Conservation (phyloP, 306 rosid genomes). For the Cucumis sativus region Cucumber_9930_V3 NC_026659.2:17694001-17694500, state of each 20-base stretch:
- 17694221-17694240: slow-evolving; percentile 45
- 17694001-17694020: slow-evolving; percentile 46
- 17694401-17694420: slow-evolving; percentile 41
- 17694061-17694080: slow-evolving; percentile 24
- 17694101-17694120: slow-evolving; percentile 61
- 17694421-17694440: slow-evolving; percentile 21
- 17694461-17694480: slow-evolving; percentile 30
- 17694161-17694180: slow-evolving; percentile 50
- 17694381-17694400: not conserved
- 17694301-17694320: slow-evolving; percentile 52
- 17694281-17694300: slow-evolving; percentile 37
- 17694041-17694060: slow-evolving; percentile 76
- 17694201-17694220: slow-evolving; percentile 72
- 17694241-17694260: slow-evolving; percentile 70
- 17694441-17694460: slow-evolving; percentile 51
- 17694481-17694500: slow-evolving; percentile 34
- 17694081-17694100: slow-evolving; percentile 62
- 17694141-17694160: slow-evolving; percentile 61
- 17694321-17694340: slow-evolving; percentile 28
- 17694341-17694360: not conserved
- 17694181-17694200: slow-evolving; percentile 61
- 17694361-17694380: too few relatives aligned
- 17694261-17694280: slow-evolving; percentile 39
- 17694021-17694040: slow-evolving; percentile 69
- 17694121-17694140: slow-evolving; percentile 55